Evolutionary conservation across 768 basidiomycete species (phyloP), one percentile per base, ranked within the genome.

Genomic region (Daedalea quercina): DNA sequence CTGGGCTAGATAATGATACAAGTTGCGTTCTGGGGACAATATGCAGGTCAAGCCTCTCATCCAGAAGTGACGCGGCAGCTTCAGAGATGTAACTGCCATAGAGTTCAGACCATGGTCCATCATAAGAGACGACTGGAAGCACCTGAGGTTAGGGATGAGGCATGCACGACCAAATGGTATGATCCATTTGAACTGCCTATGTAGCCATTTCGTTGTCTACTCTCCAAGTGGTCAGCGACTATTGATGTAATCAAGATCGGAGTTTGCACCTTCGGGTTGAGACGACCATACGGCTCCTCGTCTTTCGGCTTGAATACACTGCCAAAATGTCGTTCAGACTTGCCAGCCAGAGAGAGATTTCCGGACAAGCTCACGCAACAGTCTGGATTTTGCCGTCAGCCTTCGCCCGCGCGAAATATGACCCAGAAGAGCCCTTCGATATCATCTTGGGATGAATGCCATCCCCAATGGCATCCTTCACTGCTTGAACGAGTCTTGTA

Each of bases 231-330:
- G 12, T 52, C n/a, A 42, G 24, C 17, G 17, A 20, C 19, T n/a
- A 31, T 8, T 22, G 33, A 42, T 25, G 37, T 19, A 3, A 15
- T 13, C 12, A 20, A 33, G 28, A 22, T 0, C n/a, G 8, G 22
- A 12, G 12, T 12, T 44, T 65, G 45, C 47, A 82, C 85, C 76
- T 94, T 94, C 0, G 91, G 91, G 65, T 94, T 94, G 19, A 93
- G 74, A 37, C 82, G 75, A 23, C 91, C 91, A 64, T 94, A 94
- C 1, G 91, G 91, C 60, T 93, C 90, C 64, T 90, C 88, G 54
- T 90, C 87, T 65, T 93, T 92, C 1, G 92, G 92, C 65, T 94
- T 94, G 69, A 95, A 94, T 3, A 94, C 88, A 4, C 87, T 93
- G 50, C 34, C n/a, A n/a, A n/a, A 17, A 1, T 2, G 8, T 15